Conservation (phyloP, 2,329 filamentous ascomycete genomes). For the Berkeleyomyces basicola region DNA sequence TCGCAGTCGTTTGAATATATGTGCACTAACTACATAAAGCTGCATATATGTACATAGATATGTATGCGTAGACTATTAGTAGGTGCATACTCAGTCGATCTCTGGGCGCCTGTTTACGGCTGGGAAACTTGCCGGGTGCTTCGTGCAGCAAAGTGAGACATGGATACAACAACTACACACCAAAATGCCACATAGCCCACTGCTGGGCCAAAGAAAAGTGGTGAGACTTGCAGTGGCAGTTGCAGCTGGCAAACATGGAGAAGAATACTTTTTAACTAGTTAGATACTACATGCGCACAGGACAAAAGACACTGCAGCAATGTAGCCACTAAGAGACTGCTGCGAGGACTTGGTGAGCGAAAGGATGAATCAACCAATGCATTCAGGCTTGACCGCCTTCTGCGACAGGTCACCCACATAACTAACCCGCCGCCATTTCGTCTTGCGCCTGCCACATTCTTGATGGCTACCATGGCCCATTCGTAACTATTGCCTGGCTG, state of each 20-base stretch:
- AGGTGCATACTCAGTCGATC: neutral
- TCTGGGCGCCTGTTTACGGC: neutral
- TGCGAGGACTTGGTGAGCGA: neutral
- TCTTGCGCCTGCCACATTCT: neutral
- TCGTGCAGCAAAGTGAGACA: neutral
- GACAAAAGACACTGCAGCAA: neutral
- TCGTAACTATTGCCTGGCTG: neutral
- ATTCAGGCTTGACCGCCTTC: neutral
- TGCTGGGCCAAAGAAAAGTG: neutral
- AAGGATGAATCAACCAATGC: neutral
- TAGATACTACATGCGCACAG: neutral
- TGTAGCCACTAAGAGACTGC: neutral
- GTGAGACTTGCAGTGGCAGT: slow-evolving; percentile 5
- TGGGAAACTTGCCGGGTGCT: neutral
- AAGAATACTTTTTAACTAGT: neutral
- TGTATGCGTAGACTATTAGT: neutral
- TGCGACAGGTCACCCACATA: neutral
- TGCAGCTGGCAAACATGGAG: slow-evolving; percentile 2
- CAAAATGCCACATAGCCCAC: neutral
- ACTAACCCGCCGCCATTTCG: neutral
- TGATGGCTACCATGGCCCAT: neutral
- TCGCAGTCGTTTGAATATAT: neutral
- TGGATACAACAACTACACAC: neutral
- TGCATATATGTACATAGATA: neutral
- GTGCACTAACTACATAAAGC: neutral